Evolutionary conservation across 1,139 yeast species (phyloP).

Genomic region (Schizosaccharomyces versatilis): DNA sequence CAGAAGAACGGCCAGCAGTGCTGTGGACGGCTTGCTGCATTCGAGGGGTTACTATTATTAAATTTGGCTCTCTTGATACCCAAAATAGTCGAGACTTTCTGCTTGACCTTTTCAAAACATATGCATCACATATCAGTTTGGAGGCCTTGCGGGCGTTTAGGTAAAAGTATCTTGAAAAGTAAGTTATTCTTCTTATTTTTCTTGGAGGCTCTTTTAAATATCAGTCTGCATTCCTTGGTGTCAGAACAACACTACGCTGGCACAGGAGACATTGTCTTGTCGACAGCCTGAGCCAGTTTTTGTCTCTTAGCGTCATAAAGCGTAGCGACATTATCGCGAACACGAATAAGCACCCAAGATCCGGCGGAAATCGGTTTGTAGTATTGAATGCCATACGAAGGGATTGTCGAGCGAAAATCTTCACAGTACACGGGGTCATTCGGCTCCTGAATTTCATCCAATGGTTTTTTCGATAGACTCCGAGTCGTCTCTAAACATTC

Average conservation of each 20-base stretch:
- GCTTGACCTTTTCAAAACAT: neutral
- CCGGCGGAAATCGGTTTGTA: neutral
- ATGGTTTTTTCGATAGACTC: neutral
- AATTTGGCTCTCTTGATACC: neutral
- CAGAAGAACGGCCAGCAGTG: neutral
- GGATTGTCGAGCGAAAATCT: neutral
- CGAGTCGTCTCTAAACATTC: neutral
- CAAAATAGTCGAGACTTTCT: neutral
- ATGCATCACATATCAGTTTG: neutral
- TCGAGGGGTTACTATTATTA: neutral
- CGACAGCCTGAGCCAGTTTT: neutral
- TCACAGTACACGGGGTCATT: neutral
- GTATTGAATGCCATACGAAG: neutral
- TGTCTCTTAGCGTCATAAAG: neutral
- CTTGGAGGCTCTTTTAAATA: too few relatives aligned
- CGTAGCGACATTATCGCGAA: neutral
- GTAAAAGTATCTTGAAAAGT: neutral
- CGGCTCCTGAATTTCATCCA: neutral
- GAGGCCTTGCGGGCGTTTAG: constrained; percentile 1
- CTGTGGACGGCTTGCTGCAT: neutral
- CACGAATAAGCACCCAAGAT: neutral
- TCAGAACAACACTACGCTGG: too few relatives aligned
- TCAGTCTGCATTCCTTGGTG: too few relatives aligned
- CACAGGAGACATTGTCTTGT: neutral
- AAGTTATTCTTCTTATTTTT: too few relatives aligned